Evolutionary conservation across 2,329 filamentous ascomycete genomes (phyloP).

Genomic region (Aspergillus hortae): DNA sequence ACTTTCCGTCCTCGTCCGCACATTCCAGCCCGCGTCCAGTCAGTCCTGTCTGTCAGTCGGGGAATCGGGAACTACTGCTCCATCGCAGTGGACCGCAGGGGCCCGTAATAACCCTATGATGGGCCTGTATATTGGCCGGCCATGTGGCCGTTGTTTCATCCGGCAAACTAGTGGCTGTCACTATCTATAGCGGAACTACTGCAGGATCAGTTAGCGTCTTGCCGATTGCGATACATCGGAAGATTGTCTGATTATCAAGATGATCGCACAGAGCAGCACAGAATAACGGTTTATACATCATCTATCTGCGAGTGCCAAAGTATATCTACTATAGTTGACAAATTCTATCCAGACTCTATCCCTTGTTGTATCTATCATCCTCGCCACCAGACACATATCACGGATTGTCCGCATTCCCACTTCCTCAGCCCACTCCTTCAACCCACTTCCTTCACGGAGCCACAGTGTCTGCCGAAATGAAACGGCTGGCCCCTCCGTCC

Average conservation of each 20-base stretch:
- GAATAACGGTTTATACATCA: no score
- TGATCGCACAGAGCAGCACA: no score
- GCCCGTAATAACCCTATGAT: not conserved
- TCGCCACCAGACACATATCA: no score
- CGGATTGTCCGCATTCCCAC: no score
- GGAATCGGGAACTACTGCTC: not conserved
- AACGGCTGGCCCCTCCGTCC: no score
- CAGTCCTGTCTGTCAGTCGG: not conserved
- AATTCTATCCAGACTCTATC: no score
- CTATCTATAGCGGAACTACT: not conserved
- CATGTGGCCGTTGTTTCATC: constrained; percentile 1
- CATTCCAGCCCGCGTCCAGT: no score
- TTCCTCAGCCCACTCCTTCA: not conserved
- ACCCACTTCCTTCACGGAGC: not conserved
- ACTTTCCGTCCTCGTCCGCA: not conserved
- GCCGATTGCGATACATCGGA: no score
- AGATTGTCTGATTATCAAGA: no score
- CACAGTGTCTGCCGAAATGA: not conserved
- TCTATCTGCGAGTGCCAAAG: no score
- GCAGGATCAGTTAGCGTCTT: not conserved
- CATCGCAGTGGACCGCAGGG: not conserved
- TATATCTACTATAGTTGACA: no score
- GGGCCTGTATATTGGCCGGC: not conserved
- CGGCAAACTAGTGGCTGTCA: not conserved
- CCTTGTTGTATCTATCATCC: no score